Evolutionary conservation across 1,139 yeast species (phyloP).

Genomic region (Taiozyma sp.): DNA sequence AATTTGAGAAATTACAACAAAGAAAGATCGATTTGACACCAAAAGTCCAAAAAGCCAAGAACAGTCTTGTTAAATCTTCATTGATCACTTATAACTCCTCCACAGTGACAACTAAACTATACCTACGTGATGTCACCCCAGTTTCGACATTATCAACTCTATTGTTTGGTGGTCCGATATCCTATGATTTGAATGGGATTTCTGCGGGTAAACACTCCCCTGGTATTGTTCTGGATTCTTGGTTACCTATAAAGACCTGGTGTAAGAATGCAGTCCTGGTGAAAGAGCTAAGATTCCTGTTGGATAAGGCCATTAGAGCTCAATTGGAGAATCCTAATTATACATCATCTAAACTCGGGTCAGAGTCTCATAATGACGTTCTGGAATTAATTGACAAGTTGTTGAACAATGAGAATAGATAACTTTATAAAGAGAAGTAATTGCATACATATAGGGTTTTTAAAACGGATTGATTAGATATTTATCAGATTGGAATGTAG

Average conservation of each 20-base stretch:
- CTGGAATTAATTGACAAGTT: constrained; percentile 30
- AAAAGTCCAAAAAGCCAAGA: constrained; percentile 23
- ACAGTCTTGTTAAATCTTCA: constrained; percentile 37
- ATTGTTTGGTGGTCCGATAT: constrained; percentile 73
- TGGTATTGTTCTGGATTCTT: constrained; percentile 65
- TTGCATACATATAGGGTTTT: neutral
- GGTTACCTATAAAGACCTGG: constrained; percentile 90
- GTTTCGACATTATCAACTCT: constrained; percentile 65
- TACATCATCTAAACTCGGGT: constrained; percentile 6
- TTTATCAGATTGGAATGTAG: neutral
- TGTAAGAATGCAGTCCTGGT: constrained; percentile 87
- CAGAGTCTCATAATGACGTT: constrained; percentile 25
- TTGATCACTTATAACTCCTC: constrained; percentile 57
- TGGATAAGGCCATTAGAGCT: constrained; percentile 64
- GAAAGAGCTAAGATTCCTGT: constrained; percentile 57
- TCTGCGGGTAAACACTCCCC: constrained; percentile 43
- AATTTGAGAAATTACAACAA: constrained; percentile 21
- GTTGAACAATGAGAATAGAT: constrained; percentile 9
- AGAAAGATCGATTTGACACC: constrained; percentile 34
- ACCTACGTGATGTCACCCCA: constrained; percentile 75
- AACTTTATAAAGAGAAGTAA: neutral
- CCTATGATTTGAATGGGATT: constrained; percentile 54
- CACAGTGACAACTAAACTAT: constrained; percentile 63
- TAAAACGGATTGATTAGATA: neutral
- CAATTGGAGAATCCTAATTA: constrained; percentile 41